Evolutionary conservation across 2,329 filamentous ascomycete species (phyloP), one percentile per base, ranked within the genome.

Genomic region (Pyricularia sp.): DNA sequence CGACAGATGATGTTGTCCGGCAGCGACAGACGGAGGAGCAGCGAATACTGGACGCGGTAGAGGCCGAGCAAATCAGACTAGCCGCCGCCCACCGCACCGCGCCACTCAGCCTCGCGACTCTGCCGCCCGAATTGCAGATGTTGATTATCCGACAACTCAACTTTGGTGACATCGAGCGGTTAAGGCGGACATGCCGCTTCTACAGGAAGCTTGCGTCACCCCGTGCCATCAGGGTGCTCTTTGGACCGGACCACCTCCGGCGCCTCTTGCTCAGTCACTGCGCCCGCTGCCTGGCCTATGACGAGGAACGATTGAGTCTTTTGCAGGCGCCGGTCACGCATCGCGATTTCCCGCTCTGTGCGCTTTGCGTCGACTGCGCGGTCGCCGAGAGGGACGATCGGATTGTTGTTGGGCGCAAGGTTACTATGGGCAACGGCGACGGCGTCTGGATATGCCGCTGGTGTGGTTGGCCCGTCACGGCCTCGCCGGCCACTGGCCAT

Each of bases 81-180:
- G 14, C 31, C 42, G 20, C 58, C 28, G 12, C 65, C 2, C 68
- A 59, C 10, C 30, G 55, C 7, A 65, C 30, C 3, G 50, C 31
- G 28, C 69, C 69, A 10, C 64, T 70, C 7, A 68, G 42, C 6
- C 70, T 83, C 4, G 72, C 81, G 50, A 74, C 74, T 30, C 75
- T 83, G 0, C 81, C 82, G 4, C 73, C 74, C 9, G 82, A 83
- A 72, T 71, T 84, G 6, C 79, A 82, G 68, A 73, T 82, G 63
- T 73, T 78, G 72, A 77, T 83, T 59, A 72, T 82, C n/a, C 71
- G 73, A 26, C 72, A 79, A 26, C 78, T 83, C 67, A 76, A 76
- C 68, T 82, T 83, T 69, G 80, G 78, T 58, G 79, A 82, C 71
- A 76, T 83, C 23, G 77, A 81, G 71, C 76, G 77, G 20, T 74